Conservation (phyloP, 2,329 filamentous ascomycete species). For the Botryotinia narcissicola region DNA sequence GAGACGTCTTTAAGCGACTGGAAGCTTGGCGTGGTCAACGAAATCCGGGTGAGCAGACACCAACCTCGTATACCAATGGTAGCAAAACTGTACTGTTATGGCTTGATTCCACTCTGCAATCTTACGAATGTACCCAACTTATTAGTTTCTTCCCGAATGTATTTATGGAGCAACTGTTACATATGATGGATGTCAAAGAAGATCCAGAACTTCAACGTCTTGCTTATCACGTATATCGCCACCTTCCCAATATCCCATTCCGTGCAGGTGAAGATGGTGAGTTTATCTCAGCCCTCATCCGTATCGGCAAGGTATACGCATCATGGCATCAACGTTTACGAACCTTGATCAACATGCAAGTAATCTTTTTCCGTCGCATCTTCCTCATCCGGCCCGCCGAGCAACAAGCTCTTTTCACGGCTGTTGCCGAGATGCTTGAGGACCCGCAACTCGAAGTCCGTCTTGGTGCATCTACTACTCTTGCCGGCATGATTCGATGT, state of each 20-base stretch:
- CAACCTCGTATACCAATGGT: slow-evolving; percentile 90
- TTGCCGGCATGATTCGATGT: slow-evolving; percentile 97
- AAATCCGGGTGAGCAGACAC: slow-evolving; percentile 83
- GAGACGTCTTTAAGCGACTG: slow-evolving; percentile 72
- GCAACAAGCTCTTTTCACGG: slow-evolving; percentile 79
- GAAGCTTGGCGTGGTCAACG: slow-evolving; percentile 87
- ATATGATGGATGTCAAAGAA: slow-evolving; percentile 99
- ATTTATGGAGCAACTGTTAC: slow-evolving; percentile 88
- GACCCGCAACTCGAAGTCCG: slow-evolving; percentile 93
- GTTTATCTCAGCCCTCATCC: slow-evolving; percentile 83
- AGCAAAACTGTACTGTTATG: slow-evolving; percentile 95
- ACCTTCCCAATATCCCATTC: slow-evolving; percentile 93
- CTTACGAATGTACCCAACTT: slow-evolving; percentile 88
- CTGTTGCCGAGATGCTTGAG: slow-evolving; percentile 92
- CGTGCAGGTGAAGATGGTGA: slow-evolving; percentile 77
- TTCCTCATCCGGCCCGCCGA: slow-evolving; percentile 78
- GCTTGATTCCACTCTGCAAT: slow-evolving; percentile 88
- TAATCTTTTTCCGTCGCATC: slow-evolving; percentile 94
- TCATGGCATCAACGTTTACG: slow-evolving; percentile 96
- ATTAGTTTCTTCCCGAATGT: slow-evolving; percentile 85
- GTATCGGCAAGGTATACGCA: slow-evolving; percentile 76
- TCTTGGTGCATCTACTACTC: slow-evolving; percentile 83
- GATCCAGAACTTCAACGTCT: slow-evolving; percentile 92
- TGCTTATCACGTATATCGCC: slow-evolving; percentile 94
- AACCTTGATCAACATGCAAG: slow-evolving; percentile 96